A percentile compares a stretch with the other conserved stretches of the same genome.
Evolutionary conservation across 305 asterid species (phyloP).

Genomic region (Salvia sclarea): DNA sequence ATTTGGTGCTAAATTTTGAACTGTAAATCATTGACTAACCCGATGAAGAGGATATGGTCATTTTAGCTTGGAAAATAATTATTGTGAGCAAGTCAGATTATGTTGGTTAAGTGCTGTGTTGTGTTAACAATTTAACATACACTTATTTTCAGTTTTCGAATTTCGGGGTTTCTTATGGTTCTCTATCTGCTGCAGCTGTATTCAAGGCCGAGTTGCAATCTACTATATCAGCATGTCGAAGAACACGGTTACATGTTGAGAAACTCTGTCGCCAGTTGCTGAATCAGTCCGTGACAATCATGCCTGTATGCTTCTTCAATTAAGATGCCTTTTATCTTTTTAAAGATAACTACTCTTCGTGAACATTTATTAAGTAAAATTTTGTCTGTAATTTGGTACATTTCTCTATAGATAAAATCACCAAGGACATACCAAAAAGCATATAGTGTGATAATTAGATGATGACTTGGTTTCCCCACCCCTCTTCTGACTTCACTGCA

Average conservation of each 20-base stretch:
- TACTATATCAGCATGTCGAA: constrained; percentile 68
- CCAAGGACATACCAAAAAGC: neutral
- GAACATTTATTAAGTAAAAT: constrained; percentile 2
- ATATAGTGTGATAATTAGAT: neutral
- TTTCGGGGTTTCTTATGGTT: constrained; percentile 25
- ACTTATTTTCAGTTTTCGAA: constrained; percentile 8
- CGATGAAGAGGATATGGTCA: neutral
- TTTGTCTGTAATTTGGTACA: constrained; percentile 2
- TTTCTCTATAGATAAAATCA: neutral
- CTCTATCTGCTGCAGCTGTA: constrained; percentile 44
- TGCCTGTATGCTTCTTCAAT: constrained; percentile 61
- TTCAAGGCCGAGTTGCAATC: constrained; percentile 75
- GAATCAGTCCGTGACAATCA: constrained; percentile 56
- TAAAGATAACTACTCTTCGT: constrained; percentile 7
- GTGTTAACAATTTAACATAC: neutral
- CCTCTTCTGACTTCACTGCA: constrained; percentile 35
- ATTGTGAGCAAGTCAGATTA: neutral
- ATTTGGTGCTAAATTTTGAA: constrained; percentile 21
- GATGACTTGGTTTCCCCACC: constrained; percentile 26
- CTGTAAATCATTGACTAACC: neutral
- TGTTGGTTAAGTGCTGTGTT: constrained; percentile 7
- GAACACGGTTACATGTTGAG: constrained; percentile 69
- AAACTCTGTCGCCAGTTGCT: constrained; percentile 50
- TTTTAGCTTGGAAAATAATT: constrained; percentile 7
- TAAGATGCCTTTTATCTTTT: constrained; percentile 5